A percentile compares a stretch with the other conserved stretches of the same genome.
Evolutionary conservation across 352 stramenopile species (phyloP).

Genomic region (Globisporangium nagaii): DNA sequence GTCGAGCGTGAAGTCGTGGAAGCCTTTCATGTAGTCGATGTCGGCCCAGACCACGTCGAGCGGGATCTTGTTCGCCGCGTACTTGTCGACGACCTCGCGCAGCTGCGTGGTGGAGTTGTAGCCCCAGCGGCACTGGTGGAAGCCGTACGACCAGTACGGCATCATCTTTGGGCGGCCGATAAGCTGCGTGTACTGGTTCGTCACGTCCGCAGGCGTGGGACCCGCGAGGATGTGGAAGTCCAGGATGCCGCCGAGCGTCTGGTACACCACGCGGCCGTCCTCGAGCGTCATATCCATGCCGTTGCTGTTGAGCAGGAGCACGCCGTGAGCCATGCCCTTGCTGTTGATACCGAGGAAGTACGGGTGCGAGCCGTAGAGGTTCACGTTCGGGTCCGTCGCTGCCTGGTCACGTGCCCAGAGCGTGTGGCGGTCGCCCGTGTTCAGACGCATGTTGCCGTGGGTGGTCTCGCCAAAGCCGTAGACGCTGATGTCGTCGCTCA

Average conservation of each 20-base stretch:
- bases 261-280: slow-evolving; percentile 30
- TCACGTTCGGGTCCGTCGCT: slow-evolving; percentile 28
- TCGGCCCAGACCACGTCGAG: slow-evolving; percentile 53
- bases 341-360: slow-evolving; percentile 41
- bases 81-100: slow-evolving; percentile 26
- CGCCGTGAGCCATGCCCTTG: slow-evolving; percentile 30
- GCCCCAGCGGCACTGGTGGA: slow-evolving; percentile 52
- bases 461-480: slow-evolving; percentile 51
- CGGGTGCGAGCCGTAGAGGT: slow-evolving; percentile 53
- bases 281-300: slow-evolving; percentile 56
- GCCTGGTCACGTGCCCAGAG: slow-evolving; percentile 33
- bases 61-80: slow-evolving; percentile 28
- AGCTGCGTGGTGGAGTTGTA: slow-evolving; percentile 21
- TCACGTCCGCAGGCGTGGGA: slow-evolving; percentile 29
- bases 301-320: slow-evolving; percentile 54
- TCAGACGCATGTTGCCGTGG: slow-evolving; percentile 22
- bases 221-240: slow-evolving; percentile 55
- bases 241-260: slow-evolving; percentile 40
- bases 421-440: slow-evolving; percentile 37
- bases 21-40: slow-evolving; percentile 53
- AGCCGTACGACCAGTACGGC: slow-evolving; percentile 64
- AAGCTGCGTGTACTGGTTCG: slow-evolving; percentile 43
- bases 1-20: slow-evolving; percentile 55
- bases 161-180: slow-evolving; percentile 43
- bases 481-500: slow-evolving; percentile 18